Percentiles rank a stretch among this genome's conserved stretches.
These are phyloP conservation scores for Ocimum tenuiflorum DNA, from an alignment of 257 asterid species.

Conservation along the genomic window DNA sequence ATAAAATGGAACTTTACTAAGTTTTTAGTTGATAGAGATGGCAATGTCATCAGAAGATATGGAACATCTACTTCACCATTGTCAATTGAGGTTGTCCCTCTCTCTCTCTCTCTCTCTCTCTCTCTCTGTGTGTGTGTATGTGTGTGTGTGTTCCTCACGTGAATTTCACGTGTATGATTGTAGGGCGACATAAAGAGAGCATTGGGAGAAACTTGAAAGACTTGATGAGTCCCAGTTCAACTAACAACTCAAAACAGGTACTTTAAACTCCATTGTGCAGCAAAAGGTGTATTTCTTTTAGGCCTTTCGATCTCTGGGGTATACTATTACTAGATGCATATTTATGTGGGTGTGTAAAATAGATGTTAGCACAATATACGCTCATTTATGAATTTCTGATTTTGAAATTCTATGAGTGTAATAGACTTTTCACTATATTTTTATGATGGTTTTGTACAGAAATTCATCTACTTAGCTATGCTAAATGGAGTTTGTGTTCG, in stretches of 20 bases:
- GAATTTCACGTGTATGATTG: conserved; percentile 9
- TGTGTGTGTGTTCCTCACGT: too few species aligned
- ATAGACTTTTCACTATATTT: too few species aligned
- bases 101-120: conserved; percentile 10
- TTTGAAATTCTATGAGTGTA: too few species aligned
- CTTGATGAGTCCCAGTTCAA: neutral
- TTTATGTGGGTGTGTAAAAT: neutral
- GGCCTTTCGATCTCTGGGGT: neutral
- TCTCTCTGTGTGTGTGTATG: too few species aligned
- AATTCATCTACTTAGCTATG: too few species aligned
- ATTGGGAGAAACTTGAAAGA: conserved; percentile 50
- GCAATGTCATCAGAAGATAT: conserved; percentile 60
- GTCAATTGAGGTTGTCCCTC: conserved; percentile 59
- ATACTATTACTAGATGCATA: too few species aligned
- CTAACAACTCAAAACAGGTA: too few species aligned
- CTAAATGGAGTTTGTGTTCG: too few species aligned
- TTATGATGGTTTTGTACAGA: too few species aligned
- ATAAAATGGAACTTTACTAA: conserved; percentile 95
- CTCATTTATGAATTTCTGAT: too few species aligned
- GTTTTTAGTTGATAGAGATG: conserved; percentile 81
- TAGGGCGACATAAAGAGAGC: conserved; percentile 66
- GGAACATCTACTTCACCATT: conserved; percentile 55
- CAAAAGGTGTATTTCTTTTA: neutral
- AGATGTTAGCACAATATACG: neutral
- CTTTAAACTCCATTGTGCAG: too few species aligned